phyloP scores from a whole-genome alignment of 805 yeast species.

The Cyberlindnera subsufficiens region DNA sequence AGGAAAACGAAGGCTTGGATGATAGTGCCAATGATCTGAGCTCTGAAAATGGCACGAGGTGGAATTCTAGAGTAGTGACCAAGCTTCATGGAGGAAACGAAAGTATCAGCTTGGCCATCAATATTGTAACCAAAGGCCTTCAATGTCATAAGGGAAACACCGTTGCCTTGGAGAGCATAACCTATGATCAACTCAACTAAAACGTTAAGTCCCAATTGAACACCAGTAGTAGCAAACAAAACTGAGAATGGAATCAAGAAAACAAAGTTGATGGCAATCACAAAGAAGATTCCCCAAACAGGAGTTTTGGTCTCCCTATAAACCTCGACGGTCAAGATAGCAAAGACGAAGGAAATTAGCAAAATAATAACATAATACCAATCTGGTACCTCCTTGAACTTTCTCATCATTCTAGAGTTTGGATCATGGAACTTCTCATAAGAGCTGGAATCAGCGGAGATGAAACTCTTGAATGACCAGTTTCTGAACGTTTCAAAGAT shows the following conservation, averaged over 20 bases:
- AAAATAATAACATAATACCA: constrained; percentile 37
- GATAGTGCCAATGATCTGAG: constrained; percentile 30
- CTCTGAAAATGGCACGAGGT: constrained; percentile 52
- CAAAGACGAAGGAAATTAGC: constrained; percentile 37
- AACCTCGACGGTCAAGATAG: constrained; percentile 37
- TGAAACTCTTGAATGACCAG: constrained; percentile 3
- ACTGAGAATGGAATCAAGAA: constrained; percentile 47
- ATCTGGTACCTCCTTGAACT: constrained; percentile 57
- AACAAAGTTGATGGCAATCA: constrained; percentile 42
- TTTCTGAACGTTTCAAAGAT: constrained; percentile 1
- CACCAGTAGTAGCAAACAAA: constrained; percentile 43
- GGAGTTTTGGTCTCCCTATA: constrained; percentile 47
- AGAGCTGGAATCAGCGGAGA: neutral
- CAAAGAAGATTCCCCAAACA: constrained; percentile 56
- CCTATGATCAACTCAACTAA: constrained; percentile 53
- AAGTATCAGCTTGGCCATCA: constrained; percentile 59
- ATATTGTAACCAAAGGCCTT: constrained; percentile 53
- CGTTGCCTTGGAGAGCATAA: constrained; percentile 46
- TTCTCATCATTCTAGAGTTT: constrained; percentile 46
- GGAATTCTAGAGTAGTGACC: constrained; percentile 53
- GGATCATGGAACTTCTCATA: constrained; percentile 33
- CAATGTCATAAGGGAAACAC: constrained; percentile 44
- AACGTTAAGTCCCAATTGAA: constrained; percentile 43
- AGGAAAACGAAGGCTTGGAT: constrained; percentile 25
- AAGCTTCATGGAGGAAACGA: constrained; percentile 37